A percentile compares a stretch with the other conserved stretches of the same genome.
These are phyloP conservation scores for Setaria italica DNA, from an alignment of 202 grass and related monocot genomes.

Conservation along the genomic window DNA sequence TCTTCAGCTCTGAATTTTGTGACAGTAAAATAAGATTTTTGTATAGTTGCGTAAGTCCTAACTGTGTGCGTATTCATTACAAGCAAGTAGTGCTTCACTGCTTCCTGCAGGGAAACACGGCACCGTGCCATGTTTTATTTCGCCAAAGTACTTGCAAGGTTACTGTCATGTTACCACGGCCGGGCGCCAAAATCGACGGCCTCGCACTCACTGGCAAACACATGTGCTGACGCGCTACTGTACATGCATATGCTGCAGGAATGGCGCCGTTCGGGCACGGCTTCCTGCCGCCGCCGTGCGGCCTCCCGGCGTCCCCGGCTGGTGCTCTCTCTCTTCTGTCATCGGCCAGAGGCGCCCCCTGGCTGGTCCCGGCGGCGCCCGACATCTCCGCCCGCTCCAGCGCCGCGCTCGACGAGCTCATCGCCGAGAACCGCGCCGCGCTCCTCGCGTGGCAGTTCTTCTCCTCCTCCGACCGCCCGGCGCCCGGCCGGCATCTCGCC, in stretches of 20 bases:
- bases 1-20: no score
- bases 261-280: slow-evolving; percentile 6
- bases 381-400: slow-evolving; percentile 81
- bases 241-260: slow-evolving; percentile 44
- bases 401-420: slow-evolving; percentile 85
- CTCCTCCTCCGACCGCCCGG: slow-evolving; percentile 34
- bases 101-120: no score
- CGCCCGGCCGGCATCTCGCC: not conserved
- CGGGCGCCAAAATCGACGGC: not conserved
- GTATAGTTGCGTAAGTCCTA: no score
- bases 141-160: no score
- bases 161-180: no score
- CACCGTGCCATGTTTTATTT: no score
- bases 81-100: no score
- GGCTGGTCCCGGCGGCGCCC: slow-evolving; percentile 54
- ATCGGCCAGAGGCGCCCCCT: slow-evolving; percentile 67
- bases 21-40: no score
- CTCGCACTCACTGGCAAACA: not conserved
- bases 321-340: slow-evolving; percentile 99
- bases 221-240: not conserved
- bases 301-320: slow-evolving; percentile 49
- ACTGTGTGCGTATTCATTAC: no score
- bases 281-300: slow-evolving; percentile 46
- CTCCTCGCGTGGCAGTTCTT: slow-evolving; percentile 68
- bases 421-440: slow-evolving; percentile 85